Conservation (phyloP, 2,329 filamentous ascomycete species). For the Trichoderma pleuroti region DNA sequence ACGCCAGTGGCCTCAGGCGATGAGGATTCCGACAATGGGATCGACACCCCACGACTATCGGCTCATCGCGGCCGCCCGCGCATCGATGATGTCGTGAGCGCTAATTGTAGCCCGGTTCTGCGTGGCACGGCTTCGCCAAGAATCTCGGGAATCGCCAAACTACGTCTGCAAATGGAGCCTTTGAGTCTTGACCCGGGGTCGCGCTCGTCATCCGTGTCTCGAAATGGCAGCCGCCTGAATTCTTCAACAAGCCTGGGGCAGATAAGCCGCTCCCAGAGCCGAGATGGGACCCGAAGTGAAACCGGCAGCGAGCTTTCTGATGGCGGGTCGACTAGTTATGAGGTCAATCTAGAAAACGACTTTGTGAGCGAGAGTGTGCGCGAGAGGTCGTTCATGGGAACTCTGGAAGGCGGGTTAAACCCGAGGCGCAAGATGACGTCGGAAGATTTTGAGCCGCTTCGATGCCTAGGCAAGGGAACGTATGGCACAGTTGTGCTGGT, state of each 20-base stretch:
- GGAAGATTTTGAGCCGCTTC: conserved; percentile 83
- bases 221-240: conserved; percentile 43
- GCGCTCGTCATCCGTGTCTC: conserved; percentile 54
- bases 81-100: conserved; percentile 57
- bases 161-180: conserved; percentile 78
- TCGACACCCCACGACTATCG: conserved; percentile 37
- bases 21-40: conserved; percentile 53
- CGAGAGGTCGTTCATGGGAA: conserved; percentile 43
- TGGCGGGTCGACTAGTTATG: conserved; percentile 68
- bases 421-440: conserved; percentile 79
- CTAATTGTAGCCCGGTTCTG: conserved; percentile 60
- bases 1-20: conserved; percentile 54
- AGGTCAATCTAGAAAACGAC: conserved; percentile 79
- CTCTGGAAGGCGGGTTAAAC: conserved; percentile 53
- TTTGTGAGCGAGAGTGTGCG: conserved; percentile 68
- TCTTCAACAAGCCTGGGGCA: conserved; percentile 50
- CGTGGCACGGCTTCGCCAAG: conserved; percentile 51
- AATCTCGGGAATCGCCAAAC: conserved; percentile 72
- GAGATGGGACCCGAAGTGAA: conserved; percentile 52
- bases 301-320: conserved; percentile 62
- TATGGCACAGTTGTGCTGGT: conserved; percentile 94
- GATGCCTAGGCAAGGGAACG: conserved; percentile 91
- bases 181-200: conserved; percentile 62
- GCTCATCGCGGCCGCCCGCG: conserved; percentile 40
- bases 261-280: conserved; percentile 54